phyloP scores from a whole-genome alignment of 2,329 filamentous ascomycete species.

The Calonectria pauciramosa region DNA sequence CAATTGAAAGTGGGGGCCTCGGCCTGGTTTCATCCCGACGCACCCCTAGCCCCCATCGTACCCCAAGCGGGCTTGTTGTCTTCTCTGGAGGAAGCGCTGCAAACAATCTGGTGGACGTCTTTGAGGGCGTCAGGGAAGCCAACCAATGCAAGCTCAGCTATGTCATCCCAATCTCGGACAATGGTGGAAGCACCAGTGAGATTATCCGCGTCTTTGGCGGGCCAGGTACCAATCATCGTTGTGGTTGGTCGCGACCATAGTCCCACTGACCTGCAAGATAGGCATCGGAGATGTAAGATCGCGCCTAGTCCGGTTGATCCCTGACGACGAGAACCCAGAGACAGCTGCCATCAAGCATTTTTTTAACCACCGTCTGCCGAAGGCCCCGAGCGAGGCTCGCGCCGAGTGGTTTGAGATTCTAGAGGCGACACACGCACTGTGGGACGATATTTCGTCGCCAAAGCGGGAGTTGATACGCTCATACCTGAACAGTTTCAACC shows the following conservation, averaged over 20 bases:
- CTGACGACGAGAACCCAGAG: conserved; percentile 72
- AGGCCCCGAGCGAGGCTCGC: conserved; percentile 70
- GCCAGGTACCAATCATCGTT: conserved; percentile 71
- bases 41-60: conserved; percentile 36
- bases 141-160: conserved; percentile 81
- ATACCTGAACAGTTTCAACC: conserved; percentile 81
- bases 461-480: conserved; percentile 84
- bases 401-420: conserved; percentile 91
- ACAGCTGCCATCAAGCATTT: conserved; percentile 82
- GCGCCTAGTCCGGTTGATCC: conserved; percentile 91
- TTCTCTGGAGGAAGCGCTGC: conserved; percentile 96
- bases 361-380: conserved; percentile 88
- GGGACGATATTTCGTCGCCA: conserved; percentile 77
- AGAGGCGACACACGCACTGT: conserved; percentile 83
- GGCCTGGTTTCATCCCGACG: conserved; percentile 33
- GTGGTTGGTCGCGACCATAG: not conserved
- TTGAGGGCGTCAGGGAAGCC: conserved; percentile 74
- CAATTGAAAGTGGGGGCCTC: conserved; percentile 38
- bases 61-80: conserved; percentile 73
- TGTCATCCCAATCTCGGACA: conserved; percentile 95
- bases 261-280: conserved; percentile 50
- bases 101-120: conserved; percentile 93
- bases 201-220: conserved; percentile 95
- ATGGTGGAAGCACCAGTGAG: conserved; percentile 94
- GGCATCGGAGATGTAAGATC: conserved; percentile 66